Evolutionary conservation across 371 early-diverging fungal genomes (phyloP).

Genomic region (Choanephora cucurbitarum): DNA sequence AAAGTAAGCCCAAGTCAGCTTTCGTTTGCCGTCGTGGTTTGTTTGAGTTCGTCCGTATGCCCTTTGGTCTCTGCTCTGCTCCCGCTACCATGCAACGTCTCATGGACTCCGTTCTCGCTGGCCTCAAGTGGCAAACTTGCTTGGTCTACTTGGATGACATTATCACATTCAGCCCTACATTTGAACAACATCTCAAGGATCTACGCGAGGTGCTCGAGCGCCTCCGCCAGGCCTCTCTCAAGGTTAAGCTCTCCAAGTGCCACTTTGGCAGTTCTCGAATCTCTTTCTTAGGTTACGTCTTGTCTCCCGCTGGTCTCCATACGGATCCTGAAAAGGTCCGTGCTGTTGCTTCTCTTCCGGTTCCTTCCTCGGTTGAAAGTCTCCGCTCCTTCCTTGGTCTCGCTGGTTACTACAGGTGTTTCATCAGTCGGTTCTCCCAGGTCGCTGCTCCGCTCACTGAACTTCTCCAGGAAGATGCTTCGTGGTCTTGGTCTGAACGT

Average conservation of each 20-base stretch:
- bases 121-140: conserved; percentile 12
- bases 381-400: conserved; percentile 29
- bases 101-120: conserved; percentile 6
- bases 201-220: not conserved
- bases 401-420: conserved; percentile 28
- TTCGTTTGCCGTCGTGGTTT: conserved; percentile 36
- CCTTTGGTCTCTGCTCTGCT: conserved; percentile 22
- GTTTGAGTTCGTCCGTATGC: conserved; percentile 37
- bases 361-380: no score
- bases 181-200: conserved; percentile 6
- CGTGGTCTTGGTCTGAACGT: conserved; percentile 17
- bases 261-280: conserved; percentile 8
- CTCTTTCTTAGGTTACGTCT: conserved; percentile 33
- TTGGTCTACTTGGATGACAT: conserved; percentile 8
- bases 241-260: conserved; percentile 25
- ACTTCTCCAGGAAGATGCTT: conserved; percentile 5
- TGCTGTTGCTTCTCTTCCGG: conserved; percentile 16
- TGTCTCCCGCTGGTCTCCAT: conserved; percentile 5
- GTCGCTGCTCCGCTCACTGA: conserved; percentile 33
- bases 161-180: conserved; percentile 1
- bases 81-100: no score
- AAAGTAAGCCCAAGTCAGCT: conserved; percentile 31
- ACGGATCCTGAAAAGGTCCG: not conserved
- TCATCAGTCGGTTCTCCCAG: conserved; percentile 28
- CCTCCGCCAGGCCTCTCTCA: no score